Evolutionary conservation across 306 rosid species (phyloP).

Genomic region (Fragaria nilgerrensis): DNA sequence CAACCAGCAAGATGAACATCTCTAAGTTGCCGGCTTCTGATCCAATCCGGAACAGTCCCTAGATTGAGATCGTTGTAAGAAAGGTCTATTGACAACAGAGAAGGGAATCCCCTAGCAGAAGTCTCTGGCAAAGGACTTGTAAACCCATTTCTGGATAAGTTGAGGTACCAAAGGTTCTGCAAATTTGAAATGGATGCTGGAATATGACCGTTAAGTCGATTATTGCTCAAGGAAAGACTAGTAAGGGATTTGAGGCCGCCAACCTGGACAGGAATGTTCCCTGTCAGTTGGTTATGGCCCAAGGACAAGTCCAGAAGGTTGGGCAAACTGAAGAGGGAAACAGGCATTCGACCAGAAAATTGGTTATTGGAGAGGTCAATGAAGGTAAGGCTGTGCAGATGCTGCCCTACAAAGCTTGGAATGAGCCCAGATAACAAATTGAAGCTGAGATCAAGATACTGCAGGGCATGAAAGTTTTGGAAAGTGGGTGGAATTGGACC

Average conservation of each 20-base stretch:
- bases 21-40: conserved; percentile 62
- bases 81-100: conserved; percentile 81
- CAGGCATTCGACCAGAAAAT: conserved; percentile 63
- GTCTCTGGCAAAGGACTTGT: conserved; percentile 64
- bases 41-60: conserved; percentile 81
- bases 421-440: conserved; percentile 57
- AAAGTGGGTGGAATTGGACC: conserved; percentile 70
- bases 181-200: conserved; percentile 70
- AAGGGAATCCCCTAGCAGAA: conserved; percentile 57
- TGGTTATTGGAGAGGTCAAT: conserved; percentile 78
- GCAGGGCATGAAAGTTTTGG: conserved; percentile 47
- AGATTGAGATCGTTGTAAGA: conserved; percentile 79
- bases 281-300: conserved; percentile 70
- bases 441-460: conserved; percentile 77
- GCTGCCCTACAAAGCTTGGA: conserved; percentile 64
- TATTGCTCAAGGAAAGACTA: conserved; percentile 63
- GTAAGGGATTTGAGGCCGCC: conserved; percentile 63
- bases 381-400: conserved; percentile 44
- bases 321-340: conserved; percentile 56
- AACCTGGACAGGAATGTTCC: conserved; percentile 69
- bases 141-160: conserved; percentile 71
- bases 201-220: conserved; percentile 59
- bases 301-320: conserved; percentile 73
- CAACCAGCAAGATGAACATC: conserved; percentile 86
- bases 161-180: conserved; percentile 83